A percentile compares a stretch with the other conserved stretches of the same genome.
These are phyloP conservation scores for Debaryomyces castellii DNA, from an alignment of 805 yeast species.

Conservation along the genomic window DNA sequence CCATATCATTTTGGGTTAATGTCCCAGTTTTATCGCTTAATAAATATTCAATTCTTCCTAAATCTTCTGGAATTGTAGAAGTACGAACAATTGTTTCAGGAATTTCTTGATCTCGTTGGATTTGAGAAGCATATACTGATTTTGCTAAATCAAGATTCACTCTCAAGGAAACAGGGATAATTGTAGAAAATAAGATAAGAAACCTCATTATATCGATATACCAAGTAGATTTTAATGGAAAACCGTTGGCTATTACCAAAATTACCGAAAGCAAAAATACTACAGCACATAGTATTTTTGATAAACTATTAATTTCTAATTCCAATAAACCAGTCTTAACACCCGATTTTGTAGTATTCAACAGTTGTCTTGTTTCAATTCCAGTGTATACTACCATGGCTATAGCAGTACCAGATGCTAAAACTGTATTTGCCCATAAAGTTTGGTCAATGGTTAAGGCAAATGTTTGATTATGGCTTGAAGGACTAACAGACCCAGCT, in stretches of 20 bases:
- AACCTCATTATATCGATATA: slow-evolving; percentile 89
- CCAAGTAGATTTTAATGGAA: slow-evolving; percentile 64
- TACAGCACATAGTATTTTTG: slow-evolving; percentile 84
- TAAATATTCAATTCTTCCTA: slow-evolving; percentile 92
- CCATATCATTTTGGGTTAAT: slow-evolving; percentile 97
- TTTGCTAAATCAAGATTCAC: slow-evolving; percentile 95
- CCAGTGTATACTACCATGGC: slow-evolving; percentile 93
- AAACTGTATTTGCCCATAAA: slow-evolving; percentile 96
- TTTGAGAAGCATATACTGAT: slow-evolving; percentile 92
- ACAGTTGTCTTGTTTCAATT: slow-evolving; percentile 86
- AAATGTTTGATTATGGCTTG: slow-evolving; percentile 42
- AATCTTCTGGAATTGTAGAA: slow-evolving; percentile 95
- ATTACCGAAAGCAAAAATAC: slow-evolving; percentile 77
- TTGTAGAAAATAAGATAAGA: slow-evolving; percentile 87
- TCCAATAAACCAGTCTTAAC: slow-evolving; percentile 90
- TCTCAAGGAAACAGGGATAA: slow-evolving; percentile 92
- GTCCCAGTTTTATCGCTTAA: slow-evolving; percentile 97
- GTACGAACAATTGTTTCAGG: slow-evolving; percentile 92
- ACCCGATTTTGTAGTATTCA: slow-evolving; percentile 86
- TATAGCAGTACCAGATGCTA: slow-evolving; percentile 89
- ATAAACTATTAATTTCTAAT: slow-evolving; percentile 81
- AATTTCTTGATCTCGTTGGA: slow-evolving; percentile 81
- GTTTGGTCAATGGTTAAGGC: slow-evolving; percentile 88
- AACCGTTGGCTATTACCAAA: slow-evolving; percentile 80
- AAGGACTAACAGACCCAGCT: slow-evolving; percentile 17